phyloP scores from a whole-genome alignment of 192 early-diverging fungal genomes.

The Lunasporangiospora selenospora region DNA sequence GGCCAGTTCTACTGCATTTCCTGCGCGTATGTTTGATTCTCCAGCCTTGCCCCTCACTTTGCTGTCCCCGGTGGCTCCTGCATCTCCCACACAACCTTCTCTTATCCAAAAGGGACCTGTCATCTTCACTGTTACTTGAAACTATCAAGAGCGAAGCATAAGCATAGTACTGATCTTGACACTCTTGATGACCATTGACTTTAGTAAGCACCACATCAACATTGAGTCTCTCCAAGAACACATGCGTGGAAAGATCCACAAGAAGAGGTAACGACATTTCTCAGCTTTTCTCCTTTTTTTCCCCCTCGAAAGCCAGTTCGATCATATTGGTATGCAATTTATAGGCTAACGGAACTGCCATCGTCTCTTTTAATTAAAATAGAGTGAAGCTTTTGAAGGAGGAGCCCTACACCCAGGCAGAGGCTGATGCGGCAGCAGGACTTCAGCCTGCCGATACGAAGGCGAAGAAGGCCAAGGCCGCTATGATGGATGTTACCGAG shows the following conservation, averaged over 20 bases:
- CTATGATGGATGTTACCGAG: constrained; percentile 26
- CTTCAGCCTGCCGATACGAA: constrained; percentile 64
- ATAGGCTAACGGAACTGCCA: neutral
- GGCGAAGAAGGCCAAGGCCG: constrained; percentile 32
- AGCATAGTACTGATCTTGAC: neutral
- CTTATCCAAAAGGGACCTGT: no score
- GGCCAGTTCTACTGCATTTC: constrained; percentile 93
- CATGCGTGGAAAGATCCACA: constrained; percentile 83
- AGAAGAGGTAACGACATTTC: constrained; percentile 78
- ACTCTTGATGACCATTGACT: neutral
- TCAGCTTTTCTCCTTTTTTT: no score
- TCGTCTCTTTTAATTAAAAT: constrained; percentile 1
- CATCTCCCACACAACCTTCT: no score
- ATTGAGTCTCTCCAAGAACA: constrained; percentile 69
- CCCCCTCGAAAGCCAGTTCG: no score
- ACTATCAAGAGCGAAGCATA: no score
- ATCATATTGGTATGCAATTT: neutral
- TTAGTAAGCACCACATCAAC: constrained; percentile 76
- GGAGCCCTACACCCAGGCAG: constrained; percentile 89
- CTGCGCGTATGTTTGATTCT: constrained; percentile 69
- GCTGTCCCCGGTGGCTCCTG: no score
- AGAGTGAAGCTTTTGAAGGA: constrained; percentile 86
- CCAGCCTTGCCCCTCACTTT: no score
- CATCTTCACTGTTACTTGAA: no score
- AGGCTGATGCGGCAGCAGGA: constrained; percentile 78